Evolutionary conservation across 192 early-diverging fungal genomes (phyloP).

Genomic region (Umbelopsis ramanniana): DNA sequence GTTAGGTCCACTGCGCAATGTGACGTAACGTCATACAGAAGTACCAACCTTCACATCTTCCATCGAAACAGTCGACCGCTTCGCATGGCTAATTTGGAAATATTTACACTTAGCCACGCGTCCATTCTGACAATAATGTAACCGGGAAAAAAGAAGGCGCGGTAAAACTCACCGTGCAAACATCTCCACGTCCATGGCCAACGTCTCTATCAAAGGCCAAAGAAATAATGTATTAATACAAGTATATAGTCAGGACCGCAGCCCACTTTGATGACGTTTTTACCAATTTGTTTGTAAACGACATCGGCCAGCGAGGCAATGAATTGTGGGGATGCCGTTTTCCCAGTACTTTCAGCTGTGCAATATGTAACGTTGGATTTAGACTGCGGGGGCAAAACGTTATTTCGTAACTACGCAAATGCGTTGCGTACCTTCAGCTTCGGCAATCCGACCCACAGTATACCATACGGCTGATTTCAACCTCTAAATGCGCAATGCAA

Average conservation of each 20-base stretch:
- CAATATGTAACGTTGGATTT: not conserved
- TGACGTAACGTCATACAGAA: not conserved
- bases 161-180: constrained; percentile 41
- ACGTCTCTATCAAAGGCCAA: constrained; percentile 29
- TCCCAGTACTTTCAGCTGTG: constrained; percentile 6
- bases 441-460: constrained; percentile 44
- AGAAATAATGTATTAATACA: too few relatives aligned
- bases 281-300: constrained; percentile 46
- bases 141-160: not conserved
- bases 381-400: not conserved
- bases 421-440: constrained; percentile 38
- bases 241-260: not conserved
- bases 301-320: constrained; percentile 47
- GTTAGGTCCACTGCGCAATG: not conserved
- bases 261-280: not conserved
- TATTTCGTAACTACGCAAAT: not conserved
- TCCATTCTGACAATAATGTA: not conserved
- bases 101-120: not conserved
- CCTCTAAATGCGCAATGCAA: constrained; percentile 22
- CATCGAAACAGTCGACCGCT: constrained; percentile 41
- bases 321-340: constrained; percentile 37
- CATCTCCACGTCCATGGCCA: constrained; percentile 45
- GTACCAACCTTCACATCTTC: constrained; percentile 49
- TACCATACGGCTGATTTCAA: constrained; percentile 50
- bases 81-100: constrained; percentile 42